phyloP scores from a whole-genome alignment of 169 alveolate species.

The Plasmodium vivax region DNA sequence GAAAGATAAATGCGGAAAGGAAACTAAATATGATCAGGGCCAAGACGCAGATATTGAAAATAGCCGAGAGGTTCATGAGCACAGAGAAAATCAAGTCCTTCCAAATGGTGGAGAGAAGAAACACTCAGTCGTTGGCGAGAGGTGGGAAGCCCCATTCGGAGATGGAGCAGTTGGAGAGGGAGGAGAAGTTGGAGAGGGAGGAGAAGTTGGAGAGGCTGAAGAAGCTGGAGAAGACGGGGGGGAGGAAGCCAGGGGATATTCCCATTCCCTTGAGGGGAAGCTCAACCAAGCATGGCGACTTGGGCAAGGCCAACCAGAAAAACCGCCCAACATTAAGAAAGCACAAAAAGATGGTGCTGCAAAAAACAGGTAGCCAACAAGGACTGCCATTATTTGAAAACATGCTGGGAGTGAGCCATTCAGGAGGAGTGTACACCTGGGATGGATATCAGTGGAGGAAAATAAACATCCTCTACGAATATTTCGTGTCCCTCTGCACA shows the following conservation, averaged over 20 bases:
- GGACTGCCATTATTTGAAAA: slow-evolving; percentile 58
- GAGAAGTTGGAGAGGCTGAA: background rate
- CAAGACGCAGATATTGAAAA: slow-evolving; percentile 53
- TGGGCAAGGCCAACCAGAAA: background rate
- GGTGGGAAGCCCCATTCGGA: background rate
- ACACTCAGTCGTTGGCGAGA: slow-evolving; percentile 20
- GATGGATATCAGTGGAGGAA: slow-evolving; percentile 45
- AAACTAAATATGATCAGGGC: slow-evolving; percentile 46
- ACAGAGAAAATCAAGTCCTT: slow-evolving; percentile 39
- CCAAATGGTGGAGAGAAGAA: slow-evolving; percentile 13
- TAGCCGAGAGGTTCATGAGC: slow-evolving; percentile 49
- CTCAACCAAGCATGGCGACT: background rate
- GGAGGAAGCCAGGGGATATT: background rate
- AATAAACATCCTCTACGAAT: slow-evolving; percentile 11
- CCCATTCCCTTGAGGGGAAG: background rate
- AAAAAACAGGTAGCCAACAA: background rate
- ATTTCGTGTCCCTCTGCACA: slow-evolving; percentile 31
- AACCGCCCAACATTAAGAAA: background rate
- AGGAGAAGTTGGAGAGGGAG: background rate
- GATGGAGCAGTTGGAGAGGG: background rate
- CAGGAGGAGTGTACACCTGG: slow-evolving; percentile 37
- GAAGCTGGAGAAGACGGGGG: too few relatives aligned
- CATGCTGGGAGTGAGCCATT: slow-evolving; percentile 22
- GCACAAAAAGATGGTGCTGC: background rate
- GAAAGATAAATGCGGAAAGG: slow-evolving; percentile 27